Base-by-base conservation (phyloP, 345 rosid species). In the Rhizophora apiculata region DNA sequence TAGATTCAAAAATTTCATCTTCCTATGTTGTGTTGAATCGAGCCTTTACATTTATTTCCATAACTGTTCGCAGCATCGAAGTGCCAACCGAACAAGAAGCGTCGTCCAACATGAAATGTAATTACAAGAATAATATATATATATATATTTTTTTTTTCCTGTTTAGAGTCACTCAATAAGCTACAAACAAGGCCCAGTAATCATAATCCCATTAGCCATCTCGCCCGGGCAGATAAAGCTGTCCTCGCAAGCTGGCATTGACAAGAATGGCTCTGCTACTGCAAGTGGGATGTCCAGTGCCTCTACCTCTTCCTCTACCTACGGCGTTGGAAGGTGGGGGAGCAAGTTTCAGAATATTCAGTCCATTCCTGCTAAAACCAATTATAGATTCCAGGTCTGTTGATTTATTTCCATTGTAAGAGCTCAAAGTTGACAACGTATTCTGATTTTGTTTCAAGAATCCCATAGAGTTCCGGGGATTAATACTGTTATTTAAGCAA, bases 311-410 rank as follows among this genome's bases (percentile, higher is more conserved):
- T 62, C 98, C 97, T 80, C 93, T 82, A 59, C 93, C 92, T 66
- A 84, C 88, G 16, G 87, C 88, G 68, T 76, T 60, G 61, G 79
- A 82, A 19, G 99, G 99, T 8, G 99, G 99, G 1, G 97, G 96
- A 18, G 99, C 96, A 59, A 95, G 93, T 80, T 81, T 90, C 31
- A 83, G 82, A 32, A 96, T 87, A 3, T 84, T 31, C 60, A 74
- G 83, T 32, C 82, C 89, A 2, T 79, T 83, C 78, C 79, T 88
- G 82, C 79, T 83, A 53, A 91, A 82, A 82, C 85, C 68, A 72
- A 89, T 88, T 77, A 87, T 88, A 39, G 97, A 89, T 27, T 84
- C 89, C 31, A 89, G 76, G 81, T 87, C 92, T 69, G 84, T 67
- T 61, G 88, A 48, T 79, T 87, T 87, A 61, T 82, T 87, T 48